phyloP scores from a whole-genome alignment of 1,139 yeast species.

The Hemisphaericaspora lyxosophila region DNA sequence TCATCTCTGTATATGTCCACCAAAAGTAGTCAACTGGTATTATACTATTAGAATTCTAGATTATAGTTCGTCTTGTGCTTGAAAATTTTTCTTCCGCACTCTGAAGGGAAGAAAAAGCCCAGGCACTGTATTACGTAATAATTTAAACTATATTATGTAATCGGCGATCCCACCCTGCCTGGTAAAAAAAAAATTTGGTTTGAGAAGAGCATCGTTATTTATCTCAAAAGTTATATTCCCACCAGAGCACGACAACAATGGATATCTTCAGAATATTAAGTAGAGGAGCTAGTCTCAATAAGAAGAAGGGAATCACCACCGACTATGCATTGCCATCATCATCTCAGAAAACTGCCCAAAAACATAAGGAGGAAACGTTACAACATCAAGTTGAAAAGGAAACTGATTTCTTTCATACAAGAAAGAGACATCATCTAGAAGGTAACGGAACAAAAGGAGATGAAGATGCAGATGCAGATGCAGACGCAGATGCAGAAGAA shows the following conservation, averaged over 20 bases:
- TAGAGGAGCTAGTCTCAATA: slow-evolving; percentile 79
- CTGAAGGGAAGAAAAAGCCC: slow-evolving; percentile 2
- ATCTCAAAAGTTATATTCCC: no score
- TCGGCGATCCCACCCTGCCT: neutral
- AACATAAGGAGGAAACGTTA: slow-evolving; percentile 36
- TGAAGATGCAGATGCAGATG: slow-evolving; percentile 18
- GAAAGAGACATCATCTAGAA: slow-evolving; percentile 27
- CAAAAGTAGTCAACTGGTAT: no score
- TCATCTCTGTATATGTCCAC: no score
- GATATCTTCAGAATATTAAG: slow-evolving; percentile 84
- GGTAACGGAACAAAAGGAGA: slow-evolving; percentile 20
- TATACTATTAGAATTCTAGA: no score
- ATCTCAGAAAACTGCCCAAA: slow-evolving; percentile 17
- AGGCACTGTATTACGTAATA: slow-evolving; percentile 1
- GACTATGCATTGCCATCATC: slow-evolving; percentile 46
- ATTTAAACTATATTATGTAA: neutral
- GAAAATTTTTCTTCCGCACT: no score
- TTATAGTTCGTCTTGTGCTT: slow-evolving; percentile 1
- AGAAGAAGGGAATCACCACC: slow-evolving; percentile 42
- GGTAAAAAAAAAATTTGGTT: slow-evolving; percentile 3
- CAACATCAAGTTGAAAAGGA: slow-evolving; percentile 55
- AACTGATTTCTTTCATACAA: slow-evolving; percentile 69
- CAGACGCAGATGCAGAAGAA: slow-evolving; percentile 23
- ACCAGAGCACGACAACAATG: slow-evolving; percentile 42
- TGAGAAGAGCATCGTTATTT: slow-evolving; percentile 9